Evolutionary conservation across 345 rosid genomes (phyloP), one percentile per base, ranked within the genome.

Genomic region (Psidium friedrichsthalianum): DNA sequence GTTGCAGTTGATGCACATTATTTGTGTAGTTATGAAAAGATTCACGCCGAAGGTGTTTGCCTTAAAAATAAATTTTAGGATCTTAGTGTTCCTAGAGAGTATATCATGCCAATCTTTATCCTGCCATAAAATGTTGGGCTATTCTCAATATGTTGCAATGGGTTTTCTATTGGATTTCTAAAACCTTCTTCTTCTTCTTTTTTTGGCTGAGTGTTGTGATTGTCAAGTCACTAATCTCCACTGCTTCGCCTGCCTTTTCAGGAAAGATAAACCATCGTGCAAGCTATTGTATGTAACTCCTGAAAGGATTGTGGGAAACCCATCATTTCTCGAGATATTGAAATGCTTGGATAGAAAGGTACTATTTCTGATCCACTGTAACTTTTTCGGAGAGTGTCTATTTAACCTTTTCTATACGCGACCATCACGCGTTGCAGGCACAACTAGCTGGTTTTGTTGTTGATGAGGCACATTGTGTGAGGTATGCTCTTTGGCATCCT

Each of bases 401-500:
- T 27, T 56, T 36, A 32, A 84, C 25, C 25, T 47, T 84, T 21
- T 44, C 49, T 51, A 36, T 83, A 13, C 54, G 29, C 54, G 2
- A 8, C 27, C 8, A 9, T 56, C 10, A 16, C 6, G 8, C 47
- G 56, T 89, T 64, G 88, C 91, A 96, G 95, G 93, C 93, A 86
- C 95, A 90, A 84, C 89, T 95, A 24, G 98, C 96, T 32, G 96
- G 98, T 87, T 95, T 97, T 92, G 93, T 94, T 85, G 94, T 95
- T 88, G 98, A 96, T 88, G 98, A 97, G 92, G 98, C 98, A 83
- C 98, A 97, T 83, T 96, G 98, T 87, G 96, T 97, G 85, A 96
- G 99, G 98, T 96, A 90, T 56, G 86, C 25, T 58, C 56, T 82
- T 74, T 82, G 56, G 52, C 78, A 53, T 78, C 21, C 82, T 53